Conservation (phyloP, 306 rosid species). For the Gastrolobium bilobum region DNA sequence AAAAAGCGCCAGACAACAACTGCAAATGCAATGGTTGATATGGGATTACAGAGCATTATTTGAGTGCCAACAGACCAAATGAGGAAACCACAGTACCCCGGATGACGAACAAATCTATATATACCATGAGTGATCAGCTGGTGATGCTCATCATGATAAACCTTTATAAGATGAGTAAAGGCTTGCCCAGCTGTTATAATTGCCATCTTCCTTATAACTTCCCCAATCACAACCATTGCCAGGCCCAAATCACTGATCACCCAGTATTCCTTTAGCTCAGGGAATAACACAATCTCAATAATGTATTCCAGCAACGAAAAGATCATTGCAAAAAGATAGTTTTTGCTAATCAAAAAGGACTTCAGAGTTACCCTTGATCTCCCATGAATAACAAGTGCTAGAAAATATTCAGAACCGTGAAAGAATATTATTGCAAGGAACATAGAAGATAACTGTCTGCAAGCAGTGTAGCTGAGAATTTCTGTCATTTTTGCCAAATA, state of each 20-base stretch:
- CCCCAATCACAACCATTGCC: conserved; percentile 73
- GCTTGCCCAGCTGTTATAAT: conserved; percentile 80
- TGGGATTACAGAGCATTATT: conserved; percentile 93
- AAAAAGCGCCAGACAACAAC: conserved; percentile 79
- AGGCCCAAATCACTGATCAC: conserved; percentile 74
- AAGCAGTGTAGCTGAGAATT: conserved; percentile 69
- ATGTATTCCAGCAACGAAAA: conserved; percentile 77
- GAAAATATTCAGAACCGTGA: conserved; percentile 79
- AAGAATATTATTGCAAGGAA: conserved; percentile 66
- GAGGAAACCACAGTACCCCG: conserved; percentile 85
- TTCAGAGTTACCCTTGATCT: conserved; percentile 63
- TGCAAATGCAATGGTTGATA: conserved; percentile 72
- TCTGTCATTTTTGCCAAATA: conserved; percentile 67
- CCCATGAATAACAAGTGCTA: conserved; percentile 79
- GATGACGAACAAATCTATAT: conserved; percentile 80
- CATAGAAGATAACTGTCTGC: conserved; percentile 78
- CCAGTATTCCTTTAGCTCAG: conserved; percentile 79
- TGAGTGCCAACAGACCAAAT: conserved; percentile 94
- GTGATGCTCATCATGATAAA: conserved; percentile 65
- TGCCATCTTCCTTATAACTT: conserved; percentile 74
- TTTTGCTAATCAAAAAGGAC: conserved; percentile 81
- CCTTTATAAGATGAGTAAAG: conserved; percentile 85
- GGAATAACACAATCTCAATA: conserved; percentile 65
- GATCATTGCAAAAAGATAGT: conserved; percentile 76
- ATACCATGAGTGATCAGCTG: conserved; percentile 76